A percentile compares a stretch with the other conserved stretches of the same genome.
phyloP scores from a whole-genome alignment of 2,329 filamentous ascomycete genomes.

The Curvularia verruculosa region DNA sequence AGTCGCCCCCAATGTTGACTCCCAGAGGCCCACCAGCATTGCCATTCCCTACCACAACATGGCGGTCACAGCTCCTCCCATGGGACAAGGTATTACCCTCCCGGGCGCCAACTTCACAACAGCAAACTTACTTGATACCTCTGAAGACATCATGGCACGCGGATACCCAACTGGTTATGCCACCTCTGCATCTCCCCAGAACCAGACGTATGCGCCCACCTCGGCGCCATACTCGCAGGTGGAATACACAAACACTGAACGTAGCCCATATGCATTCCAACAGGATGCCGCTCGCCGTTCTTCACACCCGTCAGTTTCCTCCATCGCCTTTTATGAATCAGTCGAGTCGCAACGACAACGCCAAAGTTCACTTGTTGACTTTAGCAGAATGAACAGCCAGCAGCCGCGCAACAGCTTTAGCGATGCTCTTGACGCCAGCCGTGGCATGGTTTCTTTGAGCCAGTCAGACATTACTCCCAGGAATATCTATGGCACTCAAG shows the following conservation, averaged over 20 bases:
- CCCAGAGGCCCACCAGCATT: conserved; percentile 64
- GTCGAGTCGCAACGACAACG: conserved; percentile 56
- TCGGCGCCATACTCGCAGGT: conserved; percentile 76
- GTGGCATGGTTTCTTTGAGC: conserved; percentile 94
- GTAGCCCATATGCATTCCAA: conserved; percentile 62
- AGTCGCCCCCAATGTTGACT: conserved; percentile 62
- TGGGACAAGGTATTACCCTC: conserved; percentile 72
- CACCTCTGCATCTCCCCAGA: conserved; percentile 72
- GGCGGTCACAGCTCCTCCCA: conserved; percentile 73
- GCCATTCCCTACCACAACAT: conserved; percentile 76
- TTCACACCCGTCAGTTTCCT: conserved; percentile 81
- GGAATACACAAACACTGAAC: conserved; percentile 67
- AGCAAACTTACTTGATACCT: conserved; percentile 71
- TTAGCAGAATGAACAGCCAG: conserved; percentile 64
- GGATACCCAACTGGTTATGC: conserved; percentile 72
- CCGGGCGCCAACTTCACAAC: conserved; percentile 65
- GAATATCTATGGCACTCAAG: conserved; percentile 78
- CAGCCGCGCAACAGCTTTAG: conserved; percentile 72
- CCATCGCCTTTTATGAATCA: conserved; percentile 58
- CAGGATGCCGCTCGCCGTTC: conserved; percentile 69
- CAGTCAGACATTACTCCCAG: conserved; percentile 76
- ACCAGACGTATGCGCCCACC: conserved; percentile 70
- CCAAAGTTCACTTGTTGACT: conserved; percentile 70
- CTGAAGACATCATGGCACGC: conserved; percentile 79
- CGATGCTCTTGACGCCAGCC: conserved; percentile 89